Percentiles rank a stretch among this genome's conserved stretches.
Conservation (phyloP, 2,329 filamentous ascomycete genomes). For the Ascochyta fabae region DNA sequence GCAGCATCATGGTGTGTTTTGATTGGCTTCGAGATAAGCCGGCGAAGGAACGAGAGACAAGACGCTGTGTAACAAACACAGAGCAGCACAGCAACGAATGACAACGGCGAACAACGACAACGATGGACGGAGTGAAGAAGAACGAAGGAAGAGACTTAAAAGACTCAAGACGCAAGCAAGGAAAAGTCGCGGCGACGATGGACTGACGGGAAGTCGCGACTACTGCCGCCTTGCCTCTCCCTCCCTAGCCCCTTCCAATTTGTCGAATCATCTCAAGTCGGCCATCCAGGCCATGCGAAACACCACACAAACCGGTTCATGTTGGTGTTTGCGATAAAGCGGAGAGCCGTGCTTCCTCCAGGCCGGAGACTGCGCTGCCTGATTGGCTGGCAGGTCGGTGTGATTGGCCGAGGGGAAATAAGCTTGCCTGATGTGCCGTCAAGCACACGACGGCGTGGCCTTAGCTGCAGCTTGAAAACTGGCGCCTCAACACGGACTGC, state of each 20-base stretch:
- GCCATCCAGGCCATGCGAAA: constrained; percentile 7
- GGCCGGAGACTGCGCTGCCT: not conserved
- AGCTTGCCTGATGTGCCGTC: constrained; percentile 15
- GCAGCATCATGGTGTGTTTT: constrained; percentile 24
- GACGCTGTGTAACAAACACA: constrained; percentile 7
- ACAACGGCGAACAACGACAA: not conserved
- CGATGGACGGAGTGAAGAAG: not conserved
- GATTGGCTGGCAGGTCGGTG: not conserved
- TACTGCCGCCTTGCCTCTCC: constrained; percentile 3
- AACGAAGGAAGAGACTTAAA: not conserved
- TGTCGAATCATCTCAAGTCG: not conserved
- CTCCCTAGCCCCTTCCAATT: constrained; percentile 6
- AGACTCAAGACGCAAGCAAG: constrained; percentile 1
- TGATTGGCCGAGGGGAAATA: constrained; percentile 11
- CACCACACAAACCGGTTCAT: constrained; percentile 7
- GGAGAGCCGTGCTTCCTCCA: constrained; percentile 8
- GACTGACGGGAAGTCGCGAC: not conserved
- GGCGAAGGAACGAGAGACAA: constrained; percentile 1
- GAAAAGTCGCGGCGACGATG: not conserved
- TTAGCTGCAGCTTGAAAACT: constrained; percentile 10
- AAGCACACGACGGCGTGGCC: constrained; percentile 6
- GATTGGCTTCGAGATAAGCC: not conserved
- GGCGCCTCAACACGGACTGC: constrained; percentile 12
- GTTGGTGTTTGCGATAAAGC: constrained; percentile 19
- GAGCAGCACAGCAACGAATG: not conserved